Base-by-base conservation (phyloP, 1,139 yeast genomes). In the Ashbya aceris region DNA sequence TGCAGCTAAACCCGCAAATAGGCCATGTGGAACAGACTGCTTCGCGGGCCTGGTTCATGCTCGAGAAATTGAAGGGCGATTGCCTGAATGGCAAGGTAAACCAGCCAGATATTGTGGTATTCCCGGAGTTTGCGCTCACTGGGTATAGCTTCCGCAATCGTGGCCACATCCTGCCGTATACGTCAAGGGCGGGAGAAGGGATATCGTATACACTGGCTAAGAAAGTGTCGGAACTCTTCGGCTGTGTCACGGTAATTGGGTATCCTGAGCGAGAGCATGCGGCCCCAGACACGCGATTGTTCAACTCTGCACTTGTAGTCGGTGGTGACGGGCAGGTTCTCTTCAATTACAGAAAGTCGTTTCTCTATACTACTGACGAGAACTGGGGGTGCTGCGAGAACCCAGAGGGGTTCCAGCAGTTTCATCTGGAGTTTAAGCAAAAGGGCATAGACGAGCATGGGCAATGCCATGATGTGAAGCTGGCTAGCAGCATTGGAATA, bases 51-150 rank as follows among this genome's bases (percentile, higher is more conserved):
- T 58, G 53, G 50, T 44, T 45, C 8, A 44, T 56, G 7, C 46
- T 62, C 9, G 38, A 51, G 17, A 52, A 59, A 47, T 53, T 60
- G 29, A 48, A 45, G 7, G 32, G 38, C 27, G 35, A 32, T 32
- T 32, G 12, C n/a, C 20, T 32, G n/a, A 41, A 41, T 14, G 39
- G 38, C 11, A 45, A 53, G 17, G 37, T 41, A 6, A 42, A 48
- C 30, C 50, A 47, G n/a, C 70, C 76, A 1, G 87, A 85, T 56
- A 52, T 87, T 23, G 61, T 87, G 6, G 74, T 89, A 1, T 69
- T 89, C 11, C 95, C 96, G 0, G 96, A 89, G 55, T 64, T 87
- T 43, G 89, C 95, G 0, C 65, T 89, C 20, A 83, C 95, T 0
- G 96, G 96, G 1, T 89, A 87, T 61, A 83, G 82, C 54, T 86